Evolutionary conservation across 139 green algal genomes (phyloP), one percentile per base, ranked within the genome.

Genomic region (Asterochloris erici): DNA sequence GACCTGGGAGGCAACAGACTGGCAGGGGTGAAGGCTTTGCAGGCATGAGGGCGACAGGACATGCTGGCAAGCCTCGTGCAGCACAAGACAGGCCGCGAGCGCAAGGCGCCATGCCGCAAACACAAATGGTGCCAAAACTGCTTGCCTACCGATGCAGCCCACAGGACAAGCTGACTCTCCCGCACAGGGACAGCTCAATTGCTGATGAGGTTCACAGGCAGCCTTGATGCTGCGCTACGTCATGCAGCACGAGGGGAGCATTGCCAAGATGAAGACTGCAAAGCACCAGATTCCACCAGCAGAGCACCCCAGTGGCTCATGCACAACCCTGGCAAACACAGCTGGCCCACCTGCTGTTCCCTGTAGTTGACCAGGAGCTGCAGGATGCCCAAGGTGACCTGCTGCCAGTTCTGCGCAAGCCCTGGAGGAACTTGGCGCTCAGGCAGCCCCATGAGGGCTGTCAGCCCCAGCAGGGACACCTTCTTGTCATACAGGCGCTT

Each of bases 401-500:
- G 77, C 27, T 84, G 85, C 83, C 93, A 73, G 15, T 89, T 89
- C 9, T 82, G 81, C 63, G 73, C 62, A n/a, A 97, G 17, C 87
- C 94, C 91, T 9, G 76, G 64, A 11, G 93, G 91, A 63, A 95
- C 77, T 11, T 79, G 74, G 21, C 87, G 85, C 1, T 93, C 88
- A 1, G 91, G 88, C 27, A 86, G 74, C 28, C 81, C 68, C 70
- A 98, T 71, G 64, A 98, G 14, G 0, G 91, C 75, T 15, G 90
- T 68, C 78, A 98, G 86, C 0, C 90, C 94, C 68, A 97, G 84
- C 23, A 93, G 77, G 13, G 90, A 86, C 63, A 95, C 84, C 91
- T 97, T 97, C 90, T 96, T 98, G 82, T 95, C 89, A 14, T 91
- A 87, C 84, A 89, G 87, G 12, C 82, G 82, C 26, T 79, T 79